These are phyloP conservation scores for Suillus lakei DNA, from an alignment of 768 basidiomycete species.

Conservation along the genomic window DNA sequence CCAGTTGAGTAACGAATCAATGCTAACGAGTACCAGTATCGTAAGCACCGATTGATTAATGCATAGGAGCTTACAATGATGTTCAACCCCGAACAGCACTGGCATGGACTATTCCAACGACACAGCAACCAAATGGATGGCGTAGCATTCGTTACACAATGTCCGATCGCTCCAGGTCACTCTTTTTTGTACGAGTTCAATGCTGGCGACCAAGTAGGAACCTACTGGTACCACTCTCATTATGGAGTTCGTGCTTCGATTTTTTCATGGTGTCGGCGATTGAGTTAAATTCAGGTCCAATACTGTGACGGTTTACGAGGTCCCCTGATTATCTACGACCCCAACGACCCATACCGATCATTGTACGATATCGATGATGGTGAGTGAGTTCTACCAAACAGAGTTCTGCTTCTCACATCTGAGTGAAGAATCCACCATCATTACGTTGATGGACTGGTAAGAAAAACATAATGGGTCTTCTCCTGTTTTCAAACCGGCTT, in stretches of 20 bases:
- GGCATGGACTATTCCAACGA: not conserved
- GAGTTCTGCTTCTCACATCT: not conserved
- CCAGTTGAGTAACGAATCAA: not conserved
- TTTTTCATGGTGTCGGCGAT: not conserved
- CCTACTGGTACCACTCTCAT: not conserved
- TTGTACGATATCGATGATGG: not conserved
- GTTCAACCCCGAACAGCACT: not conserved
- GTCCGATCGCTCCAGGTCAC: not conserved
- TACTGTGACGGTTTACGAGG: conserved; percentile 63
- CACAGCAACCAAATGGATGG: conserved; percentile 1
- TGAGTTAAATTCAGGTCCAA: conserved; percentile 31
- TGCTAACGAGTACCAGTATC: not conserved
- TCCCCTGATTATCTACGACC: conserved; percentile 51
- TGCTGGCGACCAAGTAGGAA: not conserved
- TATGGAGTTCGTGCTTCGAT: not conserved
- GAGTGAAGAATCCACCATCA: not conserved
- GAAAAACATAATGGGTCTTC: not conserved
- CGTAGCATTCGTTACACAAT: not conserved
- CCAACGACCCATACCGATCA: conserved; percentile 2
- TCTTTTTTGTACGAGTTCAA: not conserved
- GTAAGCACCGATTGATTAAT: not conserved
- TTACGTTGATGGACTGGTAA: not conserved
- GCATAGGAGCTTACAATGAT: not conserved
- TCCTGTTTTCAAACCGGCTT: not conserved
- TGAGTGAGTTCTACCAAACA: not conserved